Evolutionary conservation across 2,329 filamentous ascomycete genomes (phyloP).

Genomic region (Huntiella bhutanensis): DNA sequence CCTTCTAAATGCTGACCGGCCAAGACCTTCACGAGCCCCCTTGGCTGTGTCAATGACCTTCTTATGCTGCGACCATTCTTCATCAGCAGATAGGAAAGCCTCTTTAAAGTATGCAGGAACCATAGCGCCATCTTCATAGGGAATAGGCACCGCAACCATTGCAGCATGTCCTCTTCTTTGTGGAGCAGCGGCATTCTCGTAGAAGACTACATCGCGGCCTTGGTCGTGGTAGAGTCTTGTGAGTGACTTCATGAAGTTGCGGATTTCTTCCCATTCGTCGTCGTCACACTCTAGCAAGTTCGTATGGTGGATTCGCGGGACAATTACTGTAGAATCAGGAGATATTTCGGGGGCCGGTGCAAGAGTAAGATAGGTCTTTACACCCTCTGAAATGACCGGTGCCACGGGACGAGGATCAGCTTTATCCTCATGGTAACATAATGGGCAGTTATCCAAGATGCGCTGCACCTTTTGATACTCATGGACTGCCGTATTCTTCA

Average conservation of each 20-base stretch:
- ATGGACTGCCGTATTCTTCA: constrained; percentile 70
- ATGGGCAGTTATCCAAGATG: constrained; percentile 68
- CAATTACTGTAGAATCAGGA: constrained; percentile 69
- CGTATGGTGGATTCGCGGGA: constrained; percentile 66
- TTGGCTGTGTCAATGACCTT: constrained; percentile 77
- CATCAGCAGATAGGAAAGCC: constrained; percentile 70
- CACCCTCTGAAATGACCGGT: constrained; percentile 70
- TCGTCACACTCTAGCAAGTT: constrained; percentile 97
- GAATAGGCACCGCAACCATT: constrained; percentile 70
- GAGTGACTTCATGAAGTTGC: constrained; percentile 96
- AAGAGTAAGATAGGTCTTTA: constrained; percentile 71
- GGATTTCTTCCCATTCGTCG: constrained; percentile 97
- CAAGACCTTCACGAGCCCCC: constrained; percentile 46
- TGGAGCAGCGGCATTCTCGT: constrained; percentile 82
- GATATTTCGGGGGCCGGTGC: constrained; percentile 77
- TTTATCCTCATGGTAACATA: constrained; percentile 79
- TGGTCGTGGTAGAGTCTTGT: constrained; percentile 89
- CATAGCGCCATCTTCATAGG: constrained; percentile 76
- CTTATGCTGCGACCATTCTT: constrained; percentile 90
- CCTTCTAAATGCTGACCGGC: constrained; percentile 63
- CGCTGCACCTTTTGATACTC: constrained; percentile 82
- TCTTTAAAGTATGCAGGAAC: constrained; percentile 92
- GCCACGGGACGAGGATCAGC: constrained; percentile 52
- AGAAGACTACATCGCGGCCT: constrained; percentile 84
- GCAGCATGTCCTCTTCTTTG: constrained; percentile 66